Evolutionary conservation across 2,329 filamentous ascomycete genomes (phyloP), one percentile per base, ranked within the genome.

Genomic region (Mariannaea elegans): DNA sequence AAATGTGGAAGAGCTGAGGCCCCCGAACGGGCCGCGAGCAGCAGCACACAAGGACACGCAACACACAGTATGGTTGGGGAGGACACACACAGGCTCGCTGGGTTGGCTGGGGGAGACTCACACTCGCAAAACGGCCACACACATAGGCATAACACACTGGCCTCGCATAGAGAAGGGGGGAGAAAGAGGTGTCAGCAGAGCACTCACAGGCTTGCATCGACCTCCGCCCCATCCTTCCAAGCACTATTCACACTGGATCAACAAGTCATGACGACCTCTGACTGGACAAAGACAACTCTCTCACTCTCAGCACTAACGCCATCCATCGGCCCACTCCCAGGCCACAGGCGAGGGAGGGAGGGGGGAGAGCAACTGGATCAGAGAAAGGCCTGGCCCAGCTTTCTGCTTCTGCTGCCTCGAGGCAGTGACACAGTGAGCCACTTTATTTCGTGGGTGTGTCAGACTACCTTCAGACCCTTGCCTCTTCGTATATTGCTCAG

Each of bases 401-500:
- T 27, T 27, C 9, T 27, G 5, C 24, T 9, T 27, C 24, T 27
- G 24, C 24, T 27, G 24, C 24, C 66, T 71, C 64, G 65, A 58
- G 48, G 54, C 54, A 54, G 59, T 58, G 63, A 51, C 58, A 60
- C 66, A 68, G 67, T 66, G 72, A 68, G 66, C 75, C 76, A 78
- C 74, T 77, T 78, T 76, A 78, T 77, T 76, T 77, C 59, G 72
- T 81, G 80, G 13, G 39, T 44, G 41, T 81, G 80, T 82, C 79
- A 82, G 80, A 81, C 76, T 64, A 64, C 52, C 49, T 47, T 73
- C 78, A 36, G 56, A 70, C 77, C 76, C 78, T 76, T 77, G 76
- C 73, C 74, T 69, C 75, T 44, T 80, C 78, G 80, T 80, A 81
- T 81, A 80, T 82, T 81, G 76, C 78, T 73, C 77, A 75, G 77